These are phyloP conservation scores for Annulohypoxylon moriforme DNA, from an alignment of 495 filamentous ascomycete genomes.

Conservation along the genomic window DNA sequence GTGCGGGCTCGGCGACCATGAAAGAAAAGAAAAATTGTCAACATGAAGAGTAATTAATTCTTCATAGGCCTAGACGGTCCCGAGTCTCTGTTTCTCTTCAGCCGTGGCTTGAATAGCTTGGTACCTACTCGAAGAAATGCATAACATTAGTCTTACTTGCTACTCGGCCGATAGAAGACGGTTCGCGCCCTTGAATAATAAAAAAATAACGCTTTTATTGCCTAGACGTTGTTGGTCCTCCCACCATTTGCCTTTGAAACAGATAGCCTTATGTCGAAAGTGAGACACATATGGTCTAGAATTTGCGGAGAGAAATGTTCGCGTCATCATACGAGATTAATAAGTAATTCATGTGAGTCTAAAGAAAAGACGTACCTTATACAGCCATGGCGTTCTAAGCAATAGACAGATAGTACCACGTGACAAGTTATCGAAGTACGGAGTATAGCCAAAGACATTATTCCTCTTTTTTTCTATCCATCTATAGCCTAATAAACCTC, in stretches of 20 bases:
- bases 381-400: neutral
- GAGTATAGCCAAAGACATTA: neutral
- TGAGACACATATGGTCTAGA: neutral
- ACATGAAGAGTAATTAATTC: neutral
- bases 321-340: neutral
- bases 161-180: neutral
- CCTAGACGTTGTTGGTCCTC: neutral
- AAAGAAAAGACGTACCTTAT: neutral
- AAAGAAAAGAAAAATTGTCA: neutral
- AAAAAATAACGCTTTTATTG: too few relatives aligned
- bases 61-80: too few relatives aligned
- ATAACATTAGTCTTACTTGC: neutral
- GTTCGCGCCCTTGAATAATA: neutral
- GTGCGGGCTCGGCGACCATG: neutral
- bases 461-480: neutral
- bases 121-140: neutral
- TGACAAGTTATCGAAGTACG: neutral
- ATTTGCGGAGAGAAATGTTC: neutral
- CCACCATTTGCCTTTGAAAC: neutral
- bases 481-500: neutral
- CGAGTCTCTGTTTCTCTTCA: neutral
- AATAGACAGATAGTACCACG: neutral
- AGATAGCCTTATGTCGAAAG: neutral
- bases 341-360: neutral
- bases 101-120: slow-evolving; percentile 2